Conservation (phyloP, 345 rosid genomes). For the Atalantia buxifolia region DNA sequence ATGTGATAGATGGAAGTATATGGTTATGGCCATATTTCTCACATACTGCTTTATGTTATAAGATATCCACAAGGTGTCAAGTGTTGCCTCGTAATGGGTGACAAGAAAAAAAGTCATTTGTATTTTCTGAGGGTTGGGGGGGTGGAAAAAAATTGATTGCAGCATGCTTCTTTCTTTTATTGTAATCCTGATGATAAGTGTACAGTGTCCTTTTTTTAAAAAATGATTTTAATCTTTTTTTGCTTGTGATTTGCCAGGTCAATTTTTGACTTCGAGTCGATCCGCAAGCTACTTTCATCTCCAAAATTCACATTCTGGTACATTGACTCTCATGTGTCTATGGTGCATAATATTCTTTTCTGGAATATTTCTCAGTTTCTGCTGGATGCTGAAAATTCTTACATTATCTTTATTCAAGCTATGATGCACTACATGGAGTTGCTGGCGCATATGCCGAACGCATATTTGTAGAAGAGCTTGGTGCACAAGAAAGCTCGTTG, state of each 20-base stretch:
- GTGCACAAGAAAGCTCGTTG: constrained; percentile 76
- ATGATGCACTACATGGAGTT: constrained; percentile 96
- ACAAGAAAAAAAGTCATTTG: background rate
- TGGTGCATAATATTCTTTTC: background rate
- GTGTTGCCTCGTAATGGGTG: background rate
- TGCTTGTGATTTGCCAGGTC: constrained; percentile 48
- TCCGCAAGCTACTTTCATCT: constrained; percentile 74
- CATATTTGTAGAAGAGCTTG: constrained; percentile 96
- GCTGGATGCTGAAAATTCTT: constrained; percentile 6
- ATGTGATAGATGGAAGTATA: background rate
- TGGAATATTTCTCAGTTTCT: constrained; percentile 3
- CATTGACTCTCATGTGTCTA: constrained; percentile 19
- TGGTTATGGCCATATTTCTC: background rate
- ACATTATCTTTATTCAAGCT: constrained; percentile 43
- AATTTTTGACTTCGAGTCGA: constrained; percentile 85
- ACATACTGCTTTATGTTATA: background rate
- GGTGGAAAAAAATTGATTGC: background rate
- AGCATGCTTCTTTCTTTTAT: background rate
- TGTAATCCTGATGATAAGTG: background rate
- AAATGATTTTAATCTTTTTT: background rate
- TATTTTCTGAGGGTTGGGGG: background rate
- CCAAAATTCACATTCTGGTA: constrained; percentile 94
- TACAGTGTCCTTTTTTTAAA: background rate
- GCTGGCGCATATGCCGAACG: constrained; percentile 93
- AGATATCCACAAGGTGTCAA: background rate